A percentile compares a stretch with the other conserved stretches of the same genome.
Conservation (phyloP, 2,329 filamentous ascomycete genomes). For the Claviceps monticola region DNA sequence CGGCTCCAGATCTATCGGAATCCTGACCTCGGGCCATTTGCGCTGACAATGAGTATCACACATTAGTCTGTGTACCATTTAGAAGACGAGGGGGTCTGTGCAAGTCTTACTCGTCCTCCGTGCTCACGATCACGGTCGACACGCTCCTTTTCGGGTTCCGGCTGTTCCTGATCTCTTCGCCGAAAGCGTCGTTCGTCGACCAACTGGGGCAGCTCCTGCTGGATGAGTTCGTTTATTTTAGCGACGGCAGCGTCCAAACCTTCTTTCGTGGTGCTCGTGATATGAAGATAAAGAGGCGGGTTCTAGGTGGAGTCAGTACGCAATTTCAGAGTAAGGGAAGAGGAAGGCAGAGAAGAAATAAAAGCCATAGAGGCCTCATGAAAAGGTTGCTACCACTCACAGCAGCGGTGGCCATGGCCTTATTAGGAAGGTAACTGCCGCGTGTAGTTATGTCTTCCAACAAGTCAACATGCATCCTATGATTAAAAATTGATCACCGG, state of each 20-base stretch:
- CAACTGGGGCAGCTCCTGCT: slow-evolving; percentile 87
- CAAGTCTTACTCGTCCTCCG: slow-evolving; percentile 51
- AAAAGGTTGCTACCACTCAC: slow-evolving; percentile 39
- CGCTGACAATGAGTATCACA: slow-evolving; percentile 40
- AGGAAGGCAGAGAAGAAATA: no score
- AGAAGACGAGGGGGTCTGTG: background rate
- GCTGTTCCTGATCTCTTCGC: slow-evolving; percentile 62
- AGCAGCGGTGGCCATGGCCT: slow-evolving; percentile 86
- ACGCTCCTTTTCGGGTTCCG: slow-evolving; percentile 59
- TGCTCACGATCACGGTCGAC: slow-evolving; percentile 53
- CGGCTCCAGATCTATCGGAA: slow-evolving; percentile 80
- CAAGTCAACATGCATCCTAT: slow-evolving; percentile 38
- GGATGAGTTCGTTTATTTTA: slow-evolving; percentile 89
- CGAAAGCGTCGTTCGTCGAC: slow-evolving; percentile 91
- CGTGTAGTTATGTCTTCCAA: slow-evolving; percentile 88
- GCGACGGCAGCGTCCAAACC: slow-evolving; percentile 79
- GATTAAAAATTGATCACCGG: slow-evolving; percentile 12
- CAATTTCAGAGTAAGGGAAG: background rate
- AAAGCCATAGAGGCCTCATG: no score
- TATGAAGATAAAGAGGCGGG: slow-evolving; percentile 85
- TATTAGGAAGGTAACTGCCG: slow-evolving; percentile 93
- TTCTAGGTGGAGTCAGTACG: slow-evolving; percentile 41
- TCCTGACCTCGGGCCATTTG: slow-evolving; percentile 97
- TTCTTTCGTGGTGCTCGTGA: slow-evolving; percentile 82
- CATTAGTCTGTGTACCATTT: background rate